Base-by-base conservation (phyloP, 345 rosid genomes). In the Populus euphratica region DNA sequence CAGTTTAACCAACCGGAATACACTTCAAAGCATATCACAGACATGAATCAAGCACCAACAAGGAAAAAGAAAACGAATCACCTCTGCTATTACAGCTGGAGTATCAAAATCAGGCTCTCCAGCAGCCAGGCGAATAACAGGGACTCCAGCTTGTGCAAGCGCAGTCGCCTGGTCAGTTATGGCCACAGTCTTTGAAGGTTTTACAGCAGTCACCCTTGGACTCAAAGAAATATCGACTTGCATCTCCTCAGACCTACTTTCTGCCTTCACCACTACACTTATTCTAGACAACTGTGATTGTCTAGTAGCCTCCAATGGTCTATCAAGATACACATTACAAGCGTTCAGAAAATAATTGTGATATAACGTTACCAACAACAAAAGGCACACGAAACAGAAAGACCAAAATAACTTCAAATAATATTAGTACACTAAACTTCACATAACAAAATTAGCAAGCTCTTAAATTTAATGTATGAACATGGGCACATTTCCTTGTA, bases 51-150 rank as follows among this genome's bases (percentile, higher is more conserved):
- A 39, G 39, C 10, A 35, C 18, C 12, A 71, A 33, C 35, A 0
- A 41, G 0, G 13, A 20, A 16, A 6, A 11, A 20, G 78, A 76
- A n/a, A 35, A 13, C 4, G 21, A 36, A 43, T 50, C 61, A 94
- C 99, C 93, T 93, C 97, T 8, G 95, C 86, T 78, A 96, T 88
- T 59, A 77, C 66, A 75, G 86, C 73, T 39, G 99, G 98, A 2
- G 99, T 96, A 73, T 93, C 97, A 65, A 93, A 96, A 89, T 96
- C 99, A 11, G 99, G 98, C 75, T 96, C 99, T 68, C 99, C 99
- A 38, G 98, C 99, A 72, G 99, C 99, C 86, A 96, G 86, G 16
- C 93, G 85, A 76, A 96, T 90, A 59, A 96, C 89, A 4, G 98
- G 97, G 23, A 92, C 86, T 70, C 99, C 99, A 23, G 98, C 91